These are phyloP conservation scores for Casuarina equisetifolia DNA, from an alignment of 306 rosid genomes.

Conservation along the genomic window DNA sequence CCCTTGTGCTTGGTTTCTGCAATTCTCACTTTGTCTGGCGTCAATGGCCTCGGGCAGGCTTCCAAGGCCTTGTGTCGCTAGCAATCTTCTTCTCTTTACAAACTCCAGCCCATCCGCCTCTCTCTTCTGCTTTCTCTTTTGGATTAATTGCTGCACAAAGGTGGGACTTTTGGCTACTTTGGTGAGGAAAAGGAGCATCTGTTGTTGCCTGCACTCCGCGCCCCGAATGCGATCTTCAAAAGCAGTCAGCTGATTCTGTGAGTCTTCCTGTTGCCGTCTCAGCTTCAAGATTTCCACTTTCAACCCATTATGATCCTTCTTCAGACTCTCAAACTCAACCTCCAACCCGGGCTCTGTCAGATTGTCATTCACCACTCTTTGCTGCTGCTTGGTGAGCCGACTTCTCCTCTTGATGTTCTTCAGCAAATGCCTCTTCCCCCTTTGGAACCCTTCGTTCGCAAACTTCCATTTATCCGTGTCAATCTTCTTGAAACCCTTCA, in stretches of 20 bases:
- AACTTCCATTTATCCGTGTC: conserved; percentile 91
- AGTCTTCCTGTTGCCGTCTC: conserved; percentile 57
- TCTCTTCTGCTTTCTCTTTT: conserved; percentile 41
- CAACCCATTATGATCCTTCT: conserved; percentile 56
- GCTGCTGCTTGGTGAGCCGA: conserved; percentile 47
- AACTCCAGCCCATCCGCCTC: conserved; percentile 45
- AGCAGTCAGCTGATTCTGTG: conserved; percentile 43
- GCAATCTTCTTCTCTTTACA: conserved; percentile 58
- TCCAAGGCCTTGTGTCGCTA: conserved; percentile 31
- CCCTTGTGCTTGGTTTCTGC: conserved; percentile 29
- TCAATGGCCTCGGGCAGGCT: conserved; percentile 26
- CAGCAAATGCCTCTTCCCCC: conserved; percentile 85
- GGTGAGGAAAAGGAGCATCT: conserved; percentile 60
- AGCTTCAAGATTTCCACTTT: conserved; percentile 63
- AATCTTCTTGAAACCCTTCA: conserved; percentile 86
- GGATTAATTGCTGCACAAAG: conserved; percentile 46
- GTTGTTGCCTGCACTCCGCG: conserved; percentile 58
- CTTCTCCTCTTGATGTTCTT: conserved; percentile 81
- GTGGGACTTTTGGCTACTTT: conserved; percentile 46
- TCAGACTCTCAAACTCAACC: conserved; percentile 59
- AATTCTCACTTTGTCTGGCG: conserved; percentile 21
- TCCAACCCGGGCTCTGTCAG: conserved; percentile 44
- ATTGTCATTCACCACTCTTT: conserved; percentile 23
- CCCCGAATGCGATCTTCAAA: conserved; percentile 53
- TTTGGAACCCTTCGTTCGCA: conserved; percentile 80